A percentile compares a stretch with the other conserved stretches of the same genome.
Conservation (phyloP, 2,329 filamentous ascomycete species). For the Cladosporium halotolerans region DNA sequence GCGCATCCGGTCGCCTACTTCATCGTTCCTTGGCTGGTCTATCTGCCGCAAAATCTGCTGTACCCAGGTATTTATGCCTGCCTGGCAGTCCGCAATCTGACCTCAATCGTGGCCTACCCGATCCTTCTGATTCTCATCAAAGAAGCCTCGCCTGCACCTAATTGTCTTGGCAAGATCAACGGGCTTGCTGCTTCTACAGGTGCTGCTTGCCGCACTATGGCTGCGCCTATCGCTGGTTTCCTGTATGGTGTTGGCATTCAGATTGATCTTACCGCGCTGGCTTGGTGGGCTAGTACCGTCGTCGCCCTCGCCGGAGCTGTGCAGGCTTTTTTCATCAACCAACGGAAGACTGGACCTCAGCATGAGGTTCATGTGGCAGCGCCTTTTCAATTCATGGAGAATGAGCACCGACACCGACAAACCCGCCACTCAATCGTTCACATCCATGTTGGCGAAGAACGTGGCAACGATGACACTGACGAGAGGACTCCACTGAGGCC, state of each 20-base stretch:
- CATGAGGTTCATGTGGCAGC: conserved; percentile 10
- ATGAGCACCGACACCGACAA: conserved; percentile 1
- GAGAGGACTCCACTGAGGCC: conserved; percentile 11
- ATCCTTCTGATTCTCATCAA: conserved; percentile 66
- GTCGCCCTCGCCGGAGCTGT: conserved; percentile 51
- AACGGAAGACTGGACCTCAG: conserved; percentile 8
- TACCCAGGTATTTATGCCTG: conserved; percentile 61
- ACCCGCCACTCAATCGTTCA: conserved; percentile 2
- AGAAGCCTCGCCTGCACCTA: conserved; percentile 59
- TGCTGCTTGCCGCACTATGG: conserved; percentile 64
- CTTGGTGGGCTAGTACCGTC: conserved; percentile 55
- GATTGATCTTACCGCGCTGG: conserved; percentile 53
- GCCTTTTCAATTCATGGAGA: conserved; percentile 7
- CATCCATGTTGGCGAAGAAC: neutral
- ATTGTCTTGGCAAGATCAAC: conserved; percentile 63
- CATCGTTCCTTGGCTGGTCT: conserved; percentile 60
- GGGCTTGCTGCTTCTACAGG: conserved; percentile 65
- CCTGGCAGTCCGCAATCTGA: conserved; percentile 58
- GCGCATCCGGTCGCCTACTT: conserved; percentile 63
- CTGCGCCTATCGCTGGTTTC: conserved; percentile 61
- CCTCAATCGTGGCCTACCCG: conserved; percentile 63
- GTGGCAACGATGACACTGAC: neutral
- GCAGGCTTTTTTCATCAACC: conserved; percentile 31
- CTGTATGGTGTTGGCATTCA: conserved; percentile 58
- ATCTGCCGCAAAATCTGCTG: conserved; percentile 49